Base-by-base conservation (phyloP, 805 yeast species). In the Candida orba region DNA sequence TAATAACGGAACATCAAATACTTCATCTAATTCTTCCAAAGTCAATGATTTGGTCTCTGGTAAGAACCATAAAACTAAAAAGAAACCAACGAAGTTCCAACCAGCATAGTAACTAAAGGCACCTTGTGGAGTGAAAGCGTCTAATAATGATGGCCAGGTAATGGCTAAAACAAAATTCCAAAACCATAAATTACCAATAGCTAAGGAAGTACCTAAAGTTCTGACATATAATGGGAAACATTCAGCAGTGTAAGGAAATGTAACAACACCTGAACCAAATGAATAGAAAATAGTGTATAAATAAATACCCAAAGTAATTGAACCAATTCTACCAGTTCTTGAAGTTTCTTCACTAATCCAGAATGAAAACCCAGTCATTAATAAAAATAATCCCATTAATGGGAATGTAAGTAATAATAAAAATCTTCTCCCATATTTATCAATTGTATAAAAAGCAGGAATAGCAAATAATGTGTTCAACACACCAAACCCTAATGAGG, bases 81-180 rank as follows among this genome's bases (percentile, higher is more conserved):
- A 77, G 68, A 79, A 80, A 0, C 85, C 86, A 43, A 79, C 66
- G 45, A 79, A 53, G 61, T 86, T 86, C 90, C 91, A 83, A 13
- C 82, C 95, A 1, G 93, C 95, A 57, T 85, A 87, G 74, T 80
- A 87, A 13, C 93, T 89, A 59, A 84, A 87, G 4, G 95, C 95
- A 62, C 96, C 95, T 51, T 81, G 86, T 3, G 88, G 75, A 44
- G 76, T 78, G 65, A 87, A 81, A 0, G 82, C 79, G 39, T 64
- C 72, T 44, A 75, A 62, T 61, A 87, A 64, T 22, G 85, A 68
- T 31, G 95, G 93, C 93, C 93, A 81, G 8, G 95, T 79, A 49
- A 86, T 71, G 18, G 93, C 79, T 48, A 80, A 66, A 41, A 81
- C 65, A 52, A 80, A 80, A 60, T 81, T 81, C 71, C 81, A 81